Percentiles rank a stretch among this genome's conserved stretches.
These are phyloP conservation scores for Rhodotorula sp. DNA, from an alignment of 1,284 basidiomycete genomes.

Conservation along the genomic window DNA sequence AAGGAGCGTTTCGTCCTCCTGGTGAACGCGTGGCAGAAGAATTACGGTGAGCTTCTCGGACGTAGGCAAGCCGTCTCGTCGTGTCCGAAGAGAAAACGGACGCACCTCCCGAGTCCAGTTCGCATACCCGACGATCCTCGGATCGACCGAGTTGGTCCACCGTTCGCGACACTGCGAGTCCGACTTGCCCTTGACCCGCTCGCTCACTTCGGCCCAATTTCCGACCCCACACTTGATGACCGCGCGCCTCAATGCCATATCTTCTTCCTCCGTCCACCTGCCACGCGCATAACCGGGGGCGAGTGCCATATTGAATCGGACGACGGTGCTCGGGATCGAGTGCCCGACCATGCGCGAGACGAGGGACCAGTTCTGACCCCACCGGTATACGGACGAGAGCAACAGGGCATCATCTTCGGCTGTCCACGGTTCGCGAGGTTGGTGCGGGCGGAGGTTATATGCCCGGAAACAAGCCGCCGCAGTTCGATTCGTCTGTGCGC, in stretches of 20 bases:
- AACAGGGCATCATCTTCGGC: constrained; percentile 39
- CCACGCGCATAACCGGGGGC: constrained; percentile 33
- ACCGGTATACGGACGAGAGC: constrained; percentile 24
- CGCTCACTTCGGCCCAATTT: constrained; percentile 71
- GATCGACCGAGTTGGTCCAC: constrained; percentile 64
- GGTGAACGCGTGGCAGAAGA: too few relatives aligned
- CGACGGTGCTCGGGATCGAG: constrained; percentile 23
- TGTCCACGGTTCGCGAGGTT: constrained; percentile 28
- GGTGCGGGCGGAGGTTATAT: constrained; percentile 15
- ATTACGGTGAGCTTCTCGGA: background rate
- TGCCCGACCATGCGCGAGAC: constrained; percentile 1
- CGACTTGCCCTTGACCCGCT: constrained; percentile 65
- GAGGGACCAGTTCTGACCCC: constrained; percentile 42
- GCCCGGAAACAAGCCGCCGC: constrained; percentile 32
- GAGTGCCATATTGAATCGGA: constrained; percentile 39
- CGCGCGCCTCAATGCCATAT: constrained; percentile 65
- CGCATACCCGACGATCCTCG: constrained; percentile 9
- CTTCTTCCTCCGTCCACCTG: constrained; percentile 65
- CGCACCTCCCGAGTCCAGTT: constrained; percentile 40
- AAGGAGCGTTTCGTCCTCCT: constrained; percentile 37
- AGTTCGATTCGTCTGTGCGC: constrained; percentile 17
- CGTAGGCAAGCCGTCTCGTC: background rate
- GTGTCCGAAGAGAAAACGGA: background rate
- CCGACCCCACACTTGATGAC: constrained; percentile 63
- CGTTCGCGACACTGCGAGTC: constrained; percentile 73